Percentiles rank a stretch among this genome's conserved stretches.
Conservation (phyloP, 345 rosid species). For the Linum usitatissimum region DNA sequence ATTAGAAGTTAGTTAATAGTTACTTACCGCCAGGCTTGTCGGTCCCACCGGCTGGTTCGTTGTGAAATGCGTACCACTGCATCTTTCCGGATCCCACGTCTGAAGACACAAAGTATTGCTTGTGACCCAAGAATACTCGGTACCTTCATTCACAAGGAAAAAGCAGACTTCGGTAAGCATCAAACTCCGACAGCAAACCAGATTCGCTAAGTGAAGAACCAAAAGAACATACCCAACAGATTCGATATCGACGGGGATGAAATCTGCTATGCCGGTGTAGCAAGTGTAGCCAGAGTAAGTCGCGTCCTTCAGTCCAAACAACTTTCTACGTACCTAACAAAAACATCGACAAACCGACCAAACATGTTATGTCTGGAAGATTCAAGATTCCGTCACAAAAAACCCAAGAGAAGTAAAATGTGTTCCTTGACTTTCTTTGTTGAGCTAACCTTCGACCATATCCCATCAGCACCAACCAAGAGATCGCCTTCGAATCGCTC, state of each 20-base stretch:
- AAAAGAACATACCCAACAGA: constrained; percentile 59
- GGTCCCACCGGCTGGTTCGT: constrained; percentile 69
- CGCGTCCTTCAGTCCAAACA: constrained; percentile 68
- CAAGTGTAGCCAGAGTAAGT: constrained; percentile 84
- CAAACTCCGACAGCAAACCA: constrained; percentile 1
- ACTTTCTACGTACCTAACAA: constrained; percentile 60
- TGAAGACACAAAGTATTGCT: constrained; percentile 90
- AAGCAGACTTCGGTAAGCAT: constrained; percentile 8
- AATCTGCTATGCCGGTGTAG: constrained; percentile 91
- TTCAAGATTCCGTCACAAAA: constrained; percentile 4
- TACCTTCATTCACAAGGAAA: constrained; percentile 32
- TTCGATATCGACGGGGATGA: constrained; percentile 80
- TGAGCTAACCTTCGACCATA: constrained; percentile 73
- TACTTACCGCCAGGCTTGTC: constrained; percentile 54
- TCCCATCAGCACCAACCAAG: constrained; percentile 93
- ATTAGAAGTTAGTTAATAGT: neutral
- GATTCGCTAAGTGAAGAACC: no score
- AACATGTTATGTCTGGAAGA: neutral
- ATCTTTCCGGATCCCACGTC: constrained; percentile 98
- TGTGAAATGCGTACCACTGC: constrained; percentile 96
- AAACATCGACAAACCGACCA: neutral
- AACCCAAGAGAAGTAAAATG: neutral
- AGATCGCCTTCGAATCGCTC: constrained; percentile 63
- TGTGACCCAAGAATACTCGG: constrained; percentile 91
- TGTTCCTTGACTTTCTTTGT: no score